These are phyloP conservation scores for Alternaria arbusti DNA, from an alignment of 2,329 filamentous ascomycete species.

Conservation along the genomic window DNA sequence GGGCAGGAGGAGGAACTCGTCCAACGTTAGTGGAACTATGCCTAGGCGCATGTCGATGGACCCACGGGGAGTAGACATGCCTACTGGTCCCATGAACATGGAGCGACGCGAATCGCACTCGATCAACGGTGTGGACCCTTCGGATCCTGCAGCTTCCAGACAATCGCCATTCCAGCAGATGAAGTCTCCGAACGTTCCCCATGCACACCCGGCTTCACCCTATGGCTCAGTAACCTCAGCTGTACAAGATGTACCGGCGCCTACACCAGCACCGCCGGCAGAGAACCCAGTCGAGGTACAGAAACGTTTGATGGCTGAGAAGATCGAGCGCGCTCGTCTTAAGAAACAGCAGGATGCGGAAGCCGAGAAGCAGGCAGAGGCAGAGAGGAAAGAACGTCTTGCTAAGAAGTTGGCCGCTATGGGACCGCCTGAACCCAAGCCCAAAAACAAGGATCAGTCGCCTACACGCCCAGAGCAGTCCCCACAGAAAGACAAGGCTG, in stretches of 20 bases:
- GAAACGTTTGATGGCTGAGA: constrained; percentile 72
- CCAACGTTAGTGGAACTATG: constrained; percentile 88
- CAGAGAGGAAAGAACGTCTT: constrained; percentile 73
- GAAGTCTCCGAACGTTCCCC: constrained; percentile 38
- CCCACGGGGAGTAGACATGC: constrained; percentile 52
- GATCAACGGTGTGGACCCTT: constrained; percentile 34
- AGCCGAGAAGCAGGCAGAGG: constrained; percentile 74
- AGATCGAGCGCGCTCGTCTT: constrained; percentile 70
- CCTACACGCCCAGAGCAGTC: constrained; percentile 45
- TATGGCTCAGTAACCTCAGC: constrained; percentile 41
- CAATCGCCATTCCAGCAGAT: constrained; percentile 30
- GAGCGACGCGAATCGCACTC: constrained; percentile 43
- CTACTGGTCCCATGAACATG: constrained; percentile 31
- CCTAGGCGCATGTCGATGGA: constrained; percentile 67
- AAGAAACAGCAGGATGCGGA: constrained; percentile 63
- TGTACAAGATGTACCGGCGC: constrained; percentile 27
- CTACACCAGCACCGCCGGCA: constrained; percentile 54
- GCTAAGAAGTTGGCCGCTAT: constrained; percentile 74
- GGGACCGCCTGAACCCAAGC: constrained; percentile 57
- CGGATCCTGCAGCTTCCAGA: constrained; percentile 28
- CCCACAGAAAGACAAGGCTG: constrained; percentile 54
- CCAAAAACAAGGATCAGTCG: constrained; percentile 47
- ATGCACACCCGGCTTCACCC: constrained; percentile 45
- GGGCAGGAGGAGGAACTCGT: constrained; percentile 81
- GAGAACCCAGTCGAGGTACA: constrained; percentile 70